Base-by-base conservation (phyloP, 768 basidiomycete genomes). In the Tylopilus plumbeoviolaceoides region DNA sequence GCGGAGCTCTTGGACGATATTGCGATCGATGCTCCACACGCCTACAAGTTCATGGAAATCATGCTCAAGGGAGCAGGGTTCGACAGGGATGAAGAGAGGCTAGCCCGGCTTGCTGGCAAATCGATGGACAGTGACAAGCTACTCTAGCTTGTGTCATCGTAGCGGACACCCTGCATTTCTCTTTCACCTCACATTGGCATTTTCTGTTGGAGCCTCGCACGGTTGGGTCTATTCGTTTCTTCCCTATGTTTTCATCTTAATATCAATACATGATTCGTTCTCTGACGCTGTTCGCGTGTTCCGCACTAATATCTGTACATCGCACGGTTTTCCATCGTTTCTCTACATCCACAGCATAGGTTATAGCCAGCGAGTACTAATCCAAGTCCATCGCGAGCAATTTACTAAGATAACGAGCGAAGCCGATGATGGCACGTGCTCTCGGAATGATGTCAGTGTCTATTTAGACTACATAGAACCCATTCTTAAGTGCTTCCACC, bases 21-120 rank as follows among this genome's bases (percentile, higher is more conserved):
- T 52, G 85, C 87, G 28, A 85, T 94, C 60, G 94, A 98, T 67
- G 89, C 88, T 42, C 95, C 95, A 9, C 86, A 85, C 63, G 95
- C 93, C 0, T 86, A 87, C 73, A 69, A 78, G 38, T 80, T 85
- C 53, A 84, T 91, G 67, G 89, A 83, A 14, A 73, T 81, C 54
- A 82, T 95, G 73, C 70, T 95, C 51, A 84, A 80, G 66, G 85
- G 83, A 27, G 80, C 86, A 17, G 77, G 76, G 25, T 70, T 94
- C 47, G 72, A 75, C 58, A 64, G 64, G 62, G 82, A 86, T 57
- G 79, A 82, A 55, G 84, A 81, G 55, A 75, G 77, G 47, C 75
- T 77, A 44, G 68, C 71, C 51, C 80, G 77, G 42, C 73, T 90
- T 50, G 79, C 81, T 31, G 73, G 77, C 44, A 88, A 87, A 73